phyloP scores from a whole-genome alignment of 2,329 filamentous ascomycete species.

The Scytalidium lignicola region DNA sequence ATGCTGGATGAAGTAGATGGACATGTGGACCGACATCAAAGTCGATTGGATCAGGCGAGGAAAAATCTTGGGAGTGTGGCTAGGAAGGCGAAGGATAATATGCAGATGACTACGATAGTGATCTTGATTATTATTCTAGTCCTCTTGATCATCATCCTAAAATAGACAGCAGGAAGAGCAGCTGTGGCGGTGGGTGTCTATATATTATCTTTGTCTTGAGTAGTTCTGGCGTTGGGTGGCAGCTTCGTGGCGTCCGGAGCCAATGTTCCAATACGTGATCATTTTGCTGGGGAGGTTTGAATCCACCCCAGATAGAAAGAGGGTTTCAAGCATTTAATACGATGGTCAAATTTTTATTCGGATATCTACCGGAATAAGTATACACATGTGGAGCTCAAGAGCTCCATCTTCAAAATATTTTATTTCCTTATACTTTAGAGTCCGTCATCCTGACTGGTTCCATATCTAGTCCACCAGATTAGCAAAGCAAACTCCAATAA shows the following conservation, averaged over 20 bases:
- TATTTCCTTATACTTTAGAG: not conserved
- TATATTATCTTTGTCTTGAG: not conserved
- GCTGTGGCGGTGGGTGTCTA: not conserved
- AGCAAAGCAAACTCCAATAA: constrained; percentile 1
- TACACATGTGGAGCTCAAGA: not conserved
- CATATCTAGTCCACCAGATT: constrained; percentile 12
- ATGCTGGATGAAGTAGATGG: constrained; percentile 87
- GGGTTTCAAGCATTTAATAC: not conserved
- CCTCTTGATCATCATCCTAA: constrained; percentile 61
- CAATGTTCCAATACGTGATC: no score
- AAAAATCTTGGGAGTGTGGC: constrained; percentile 67
- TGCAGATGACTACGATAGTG: constrained; percentile 72
- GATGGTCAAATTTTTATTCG: not conserved
- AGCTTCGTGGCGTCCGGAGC: not conserved
- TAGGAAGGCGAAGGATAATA: constrained; percentile 73
- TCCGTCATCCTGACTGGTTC: constrained; percentile 22
- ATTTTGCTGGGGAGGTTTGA: not conserved
- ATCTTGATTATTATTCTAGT: constrained; percentile 62
- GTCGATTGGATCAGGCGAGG: constrained; percentile 69
- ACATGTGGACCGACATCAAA: constrained; percentile 74
- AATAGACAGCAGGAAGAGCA: constrained; percentile 34
- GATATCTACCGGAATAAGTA: not conserved
- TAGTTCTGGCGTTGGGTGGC: not conserved
- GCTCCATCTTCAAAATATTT: not conserved
- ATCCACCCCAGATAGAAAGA: not conserved